Base-by-base conservation (phyloP, 2,329 filamentous ascomycete species). In the Bimuria novae-zelandiae region DNA sequence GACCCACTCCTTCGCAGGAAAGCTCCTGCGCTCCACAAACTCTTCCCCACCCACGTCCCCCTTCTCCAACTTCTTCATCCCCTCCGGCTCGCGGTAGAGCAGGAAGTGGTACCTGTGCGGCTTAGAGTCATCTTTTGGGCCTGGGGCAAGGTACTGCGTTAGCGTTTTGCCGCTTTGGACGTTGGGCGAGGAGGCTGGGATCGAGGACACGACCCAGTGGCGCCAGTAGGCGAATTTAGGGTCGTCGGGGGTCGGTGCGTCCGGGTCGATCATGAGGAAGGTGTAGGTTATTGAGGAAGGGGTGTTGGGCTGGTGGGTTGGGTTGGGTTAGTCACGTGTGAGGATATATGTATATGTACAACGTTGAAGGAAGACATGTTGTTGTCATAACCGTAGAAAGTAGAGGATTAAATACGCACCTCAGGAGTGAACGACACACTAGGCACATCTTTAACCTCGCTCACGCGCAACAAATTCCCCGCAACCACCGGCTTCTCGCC, bases 171-270 rank as follows among this genome's bases (percentile, higher is more conserved):
- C 68, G 1, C 42, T 48, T 11, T 54, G 39, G 2, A 49, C n/a
- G 0, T 16, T 23, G 3, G 51, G 33, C 7, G 54, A 36, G 3
- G 44, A 22, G 1, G 52, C 12, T 1, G 57, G 49, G 12, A 73
- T 62, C 2, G 52, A 47, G 1, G 58, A 52, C 0, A 82, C 64
- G 22, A 84, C 73, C 79, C 79, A 83, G 59, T 84, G 81, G 17
- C 81, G 72, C 80, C 80, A 83, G 60, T 80, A 82, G 0, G 80
- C 78, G 60, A 81, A 83, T 60, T 80, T 82, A 5, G 79, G 80
- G 45, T 83, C 78, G 30, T 80, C 78, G 0, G 81, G 82, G 0
- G 80, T 83, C 0, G 82, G 82, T 17, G 81, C 81, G 53, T 83
- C 82, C 0, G 81, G 80, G 50, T 83, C 82, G 19, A 82, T 72